Conservation (phyloP, 164 flowering plant species). For the Umbellularia californica region DNA sequence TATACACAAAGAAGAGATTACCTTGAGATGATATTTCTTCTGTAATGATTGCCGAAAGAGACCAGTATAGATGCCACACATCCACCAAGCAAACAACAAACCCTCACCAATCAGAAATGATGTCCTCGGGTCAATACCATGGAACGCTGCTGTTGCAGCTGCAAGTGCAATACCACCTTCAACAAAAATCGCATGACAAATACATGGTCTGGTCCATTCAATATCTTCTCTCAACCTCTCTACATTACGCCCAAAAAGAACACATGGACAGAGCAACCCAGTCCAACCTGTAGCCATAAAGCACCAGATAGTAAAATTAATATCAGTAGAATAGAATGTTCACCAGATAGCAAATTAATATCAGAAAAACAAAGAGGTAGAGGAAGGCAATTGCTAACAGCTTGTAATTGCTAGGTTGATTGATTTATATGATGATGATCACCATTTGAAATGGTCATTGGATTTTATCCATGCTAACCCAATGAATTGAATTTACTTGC, state of each 20-base stretch:
- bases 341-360: neutral
- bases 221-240: slow-evolving; percentile 71
- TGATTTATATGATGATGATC: no score
- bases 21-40: slow-evolving; percentile 96
- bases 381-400: no score
- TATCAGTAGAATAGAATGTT: neutral
- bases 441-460: no score
- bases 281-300: slow-evolving; percentile 49
- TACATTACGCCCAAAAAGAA: slow-evolving; percentile 81
- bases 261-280: slow-evolving; percentile 90
- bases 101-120: slow-evolving; percentile 77
- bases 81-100: slow-evolving; percentile 85
- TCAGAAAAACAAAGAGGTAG: no score
- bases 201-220: slow-evolving; percentile 72
- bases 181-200: slow-evolving; percentile 80
- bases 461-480: no score
- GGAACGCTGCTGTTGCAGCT: slow-evolving; percentile 58
- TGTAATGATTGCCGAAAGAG: slow-evolving; percentile 75
- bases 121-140: slow-evolving; percentile 83
- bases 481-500: no score
- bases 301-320: neutral
- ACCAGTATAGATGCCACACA: slow-evolving; percentile 97
- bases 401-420: no score
- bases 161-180: slow-evolving; percentile 92
- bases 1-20: slow-evolving; percentile 13